These are phyloP conservation scores for Xanthoconium separans DNA, from an alignment of 1,284 basidiomycete genomes.

Conservation along the genomic window DNA sequence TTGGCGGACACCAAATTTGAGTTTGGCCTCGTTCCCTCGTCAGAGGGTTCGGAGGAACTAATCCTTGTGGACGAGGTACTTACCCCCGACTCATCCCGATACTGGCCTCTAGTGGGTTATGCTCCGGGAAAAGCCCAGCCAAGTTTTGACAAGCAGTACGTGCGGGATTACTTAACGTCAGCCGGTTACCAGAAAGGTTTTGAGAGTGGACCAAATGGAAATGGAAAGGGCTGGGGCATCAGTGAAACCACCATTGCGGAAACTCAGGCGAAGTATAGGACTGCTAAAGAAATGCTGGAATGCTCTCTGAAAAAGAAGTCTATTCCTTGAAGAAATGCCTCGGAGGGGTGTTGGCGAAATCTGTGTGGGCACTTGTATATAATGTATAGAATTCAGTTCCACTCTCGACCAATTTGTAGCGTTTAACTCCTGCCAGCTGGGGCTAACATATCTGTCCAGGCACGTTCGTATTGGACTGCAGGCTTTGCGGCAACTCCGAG, in stretches of 20 bases:
- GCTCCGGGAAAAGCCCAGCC: constrained; percentile 75
- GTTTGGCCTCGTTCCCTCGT: constrained; percentile 65
- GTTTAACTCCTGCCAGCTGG: constrained; percentile 12
- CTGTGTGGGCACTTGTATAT: not conserved
- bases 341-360: not conserved
- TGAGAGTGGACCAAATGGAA: constrained; percentile 69
- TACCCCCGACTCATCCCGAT: constrained; percentile 96
- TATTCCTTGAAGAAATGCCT: not conserved
- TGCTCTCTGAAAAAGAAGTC: constrained; percentile 5
- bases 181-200: constrained; percentile 78
- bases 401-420: not conserved
- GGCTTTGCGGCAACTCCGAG: constrained; percentile 58
- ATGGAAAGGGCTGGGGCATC: constrained; percentile 72
- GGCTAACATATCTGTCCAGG: constrained; percentile 50
- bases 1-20: constrained; percentile 96
- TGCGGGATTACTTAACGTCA: constrained; percentile 84
- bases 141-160: constrained; percentile 97
- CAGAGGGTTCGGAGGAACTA: constrained; percentile 45
- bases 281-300: constrained; percentile 71
- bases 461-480: constrained; percentile 67
- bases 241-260: constrained; percentile 75
- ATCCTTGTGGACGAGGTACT: constrained; percentile 95
- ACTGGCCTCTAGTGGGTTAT: constrained; percentile 87
- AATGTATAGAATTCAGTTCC: not conserved
- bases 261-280: constrained; percentile 76